Evolutionary conservation across 495 filamentous ascomycete species (phyloP), one percentile per base, ranked within the genome.

Genomic region (Neurospora sp.): DNA sequence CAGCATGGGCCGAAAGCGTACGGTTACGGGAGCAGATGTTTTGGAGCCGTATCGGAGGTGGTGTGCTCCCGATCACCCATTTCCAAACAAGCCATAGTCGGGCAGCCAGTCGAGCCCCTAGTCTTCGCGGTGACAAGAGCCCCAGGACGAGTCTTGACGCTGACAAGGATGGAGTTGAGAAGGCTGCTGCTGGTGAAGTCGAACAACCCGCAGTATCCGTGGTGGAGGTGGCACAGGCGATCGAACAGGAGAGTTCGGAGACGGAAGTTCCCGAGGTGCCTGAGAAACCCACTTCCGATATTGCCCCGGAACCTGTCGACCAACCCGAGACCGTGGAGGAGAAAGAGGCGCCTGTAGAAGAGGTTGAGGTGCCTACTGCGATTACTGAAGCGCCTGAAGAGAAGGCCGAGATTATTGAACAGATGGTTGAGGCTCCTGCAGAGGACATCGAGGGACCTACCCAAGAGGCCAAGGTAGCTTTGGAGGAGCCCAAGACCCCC

Each of bases 1-100:
- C 89, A 41, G 93, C 94, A 5, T 99, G 96, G 96, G 94, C 97
- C 78, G 96, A 98, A 82, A 92, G 92, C 71, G 90, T 97, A 20
- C 89, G 92, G 23, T 83, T 98, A 70, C 86, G 96, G 62, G 96
- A 99, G 79, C 87, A 93, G 74, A 97, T 98, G 91, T 99, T 99
- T 79, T 99, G 96, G 96, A 90, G 91, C 66, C 85, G 96, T 38
- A 88, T 98, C 66, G 95, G 95, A 18, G 94, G 92, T 18, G 94
- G 94, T 20, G 92, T 98, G 5, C 84, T 98, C 62, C 94, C 94
- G 0, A 82, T 85, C 35, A 72, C n/a, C 59, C 80, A 83, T 44
- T 38, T 44, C 18, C 75, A 76, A 9, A 66, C 54, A 66, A 66
- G 54, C 27, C 54, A 66, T 74, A 69, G 11, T 70, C 73, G 27